phyloP scores from a whole-genome alignment of 164 flowering plant species.

The Echeveria elegans region DNA sequence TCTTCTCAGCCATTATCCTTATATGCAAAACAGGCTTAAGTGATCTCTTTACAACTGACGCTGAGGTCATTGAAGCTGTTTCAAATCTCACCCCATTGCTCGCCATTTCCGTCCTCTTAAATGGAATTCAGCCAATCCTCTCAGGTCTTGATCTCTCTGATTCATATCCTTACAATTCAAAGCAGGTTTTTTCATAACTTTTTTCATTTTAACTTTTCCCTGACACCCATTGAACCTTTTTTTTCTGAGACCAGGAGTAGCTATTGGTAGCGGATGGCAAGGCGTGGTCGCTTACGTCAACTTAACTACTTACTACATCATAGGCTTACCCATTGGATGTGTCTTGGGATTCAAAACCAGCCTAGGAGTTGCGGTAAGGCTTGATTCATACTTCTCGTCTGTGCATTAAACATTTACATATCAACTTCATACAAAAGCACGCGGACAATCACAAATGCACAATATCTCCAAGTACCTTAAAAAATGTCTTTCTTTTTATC shows the following conservation, averaged over 20 bases:
- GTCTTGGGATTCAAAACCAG: constrained; percentile 69
- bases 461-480: not conserved
- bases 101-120: constrained; percentile 53
- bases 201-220: constrained; percentile 35
- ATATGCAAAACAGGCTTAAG: constrained; percentile 35
- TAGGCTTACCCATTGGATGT: constrained; percentile 74
- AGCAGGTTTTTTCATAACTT: too few relatives aligned
- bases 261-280: constrained; percentile 83
- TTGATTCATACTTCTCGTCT: constrained; percentile 5
- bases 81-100: constrained; percentile 48
- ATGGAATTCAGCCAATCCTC: constrained; percentile 70
- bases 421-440: too few relatives aligned
- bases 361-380: constrained; percentile 50
- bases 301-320: constrained; percentile 48
- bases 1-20: constrained; percentile 37
- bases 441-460: not conserved
- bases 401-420: not conserved
- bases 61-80: constrained; percentile 41
- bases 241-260: constrained; percentile 4
- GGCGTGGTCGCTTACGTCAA: constrained; percentile 71
- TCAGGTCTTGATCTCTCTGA: constrained; percentile 30
- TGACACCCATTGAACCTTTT: not conserved
- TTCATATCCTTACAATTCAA: not conserved
- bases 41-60: constrained; percentile 38
- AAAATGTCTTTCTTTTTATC: not conserved